Evolutionary conservation across 495 filamentous ascomycete genomes (phyloP).

Genomic region (Stereocaulon alpinum): DNA sequence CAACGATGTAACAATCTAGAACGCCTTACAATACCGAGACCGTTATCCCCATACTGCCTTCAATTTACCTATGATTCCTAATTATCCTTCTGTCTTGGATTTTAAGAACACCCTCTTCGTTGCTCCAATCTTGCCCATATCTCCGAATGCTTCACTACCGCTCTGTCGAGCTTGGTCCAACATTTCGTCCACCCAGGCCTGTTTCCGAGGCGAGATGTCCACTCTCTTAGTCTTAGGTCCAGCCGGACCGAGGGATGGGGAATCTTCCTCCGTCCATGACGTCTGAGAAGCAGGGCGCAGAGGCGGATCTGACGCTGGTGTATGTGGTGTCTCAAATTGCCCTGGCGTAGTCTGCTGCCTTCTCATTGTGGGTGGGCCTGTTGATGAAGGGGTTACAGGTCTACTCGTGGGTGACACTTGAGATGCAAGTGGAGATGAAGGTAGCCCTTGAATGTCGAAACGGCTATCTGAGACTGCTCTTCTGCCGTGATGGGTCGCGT

Average conservation of each 20-base stretch:
- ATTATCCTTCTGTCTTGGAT: neutral
- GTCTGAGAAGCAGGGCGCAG: constrained; percentile 2
- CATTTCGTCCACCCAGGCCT: constrained; percentile 37
- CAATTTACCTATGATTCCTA: neutral
- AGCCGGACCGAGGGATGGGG: constrained; percentile 35
- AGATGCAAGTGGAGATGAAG: constrained; percentile 6
- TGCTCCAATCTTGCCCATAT: constrained; percentile 20
- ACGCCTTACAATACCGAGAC: neutral
- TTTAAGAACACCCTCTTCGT: constrained; percentile 23
- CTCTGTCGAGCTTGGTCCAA: constrained; percentile 18
- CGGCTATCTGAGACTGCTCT: constrained; percentile 24
- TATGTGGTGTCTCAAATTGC: neutral
- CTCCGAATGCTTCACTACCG: constrained; percentile 14
- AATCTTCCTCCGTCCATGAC: constrained; percentile 16
- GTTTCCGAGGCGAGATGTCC: constrained; percentile 40
- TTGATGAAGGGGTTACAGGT: constrained; percentile 4
- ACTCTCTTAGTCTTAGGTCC: constrained; percentile 37
- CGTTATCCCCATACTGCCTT: neutral
- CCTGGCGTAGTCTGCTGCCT: neutral
- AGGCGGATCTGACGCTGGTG: neutral
- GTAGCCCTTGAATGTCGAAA: constrained; percentile 20
- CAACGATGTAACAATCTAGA: neutral
- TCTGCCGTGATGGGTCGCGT: constrained; percentile 74
- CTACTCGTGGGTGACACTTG: constrained; percentile 10
- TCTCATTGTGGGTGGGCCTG: neutral